phyloP scores from a whole-genome alignment of 1,284 basidiomycete species.

The Boletellus sp. region DNA sequence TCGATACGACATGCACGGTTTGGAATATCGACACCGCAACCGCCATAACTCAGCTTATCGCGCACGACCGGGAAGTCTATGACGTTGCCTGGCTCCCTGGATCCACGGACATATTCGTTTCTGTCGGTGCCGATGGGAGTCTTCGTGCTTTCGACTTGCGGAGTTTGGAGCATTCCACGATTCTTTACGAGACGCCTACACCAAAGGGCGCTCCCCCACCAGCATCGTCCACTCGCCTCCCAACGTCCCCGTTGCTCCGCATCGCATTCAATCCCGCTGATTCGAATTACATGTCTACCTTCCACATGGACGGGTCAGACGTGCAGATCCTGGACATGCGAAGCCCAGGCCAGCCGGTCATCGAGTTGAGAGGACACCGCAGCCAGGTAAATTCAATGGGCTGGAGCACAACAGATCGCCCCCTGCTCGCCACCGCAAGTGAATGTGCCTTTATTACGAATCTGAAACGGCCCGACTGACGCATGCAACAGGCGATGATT shows the following conservation, averaged over 20 bases:
- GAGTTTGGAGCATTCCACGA: conserved; percentile 96
- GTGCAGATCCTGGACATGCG: conserved; percentile 93
- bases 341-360: conserved; percentile 88
- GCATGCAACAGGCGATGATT: conserved; percentile 72
- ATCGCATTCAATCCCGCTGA: conserved; percentile 86
- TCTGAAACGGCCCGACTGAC: conserved; percentile 3
- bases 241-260: conserved; percentile 76
- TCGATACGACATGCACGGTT: conserved; percentile 92
- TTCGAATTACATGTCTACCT: conserved; percentile 91
- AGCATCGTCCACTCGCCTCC: conserved; percentile 61
- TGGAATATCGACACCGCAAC: conserved; percentile 96
- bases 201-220: conserved; percentile 63
- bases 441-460: conserved; percentile 22
- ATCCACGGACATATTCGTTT: conserved; percentile 97
- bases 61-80: conserved; percentile 97
- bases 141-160: conserved; percentile 95
- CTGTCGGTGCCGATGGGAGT: conserved; percentile 95
- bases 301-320: conserved; percentile 84
- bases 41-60: conserved; percentile 97
- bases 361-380: conserved; percentile 82
- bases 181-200: conserved; percentile 91
- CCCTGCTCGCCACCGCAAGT: conserved; percentile 84
- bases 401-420: conserved; percentile 81
- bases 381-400: conserved; percentile 78
- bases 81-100: conserved; percentile 97